These are phyloP conservation scores for Aspergillus jensenii DNA, from an alignment of 2,329 filamentous ascomycete species.

Conservation along the genomic window DNA sequence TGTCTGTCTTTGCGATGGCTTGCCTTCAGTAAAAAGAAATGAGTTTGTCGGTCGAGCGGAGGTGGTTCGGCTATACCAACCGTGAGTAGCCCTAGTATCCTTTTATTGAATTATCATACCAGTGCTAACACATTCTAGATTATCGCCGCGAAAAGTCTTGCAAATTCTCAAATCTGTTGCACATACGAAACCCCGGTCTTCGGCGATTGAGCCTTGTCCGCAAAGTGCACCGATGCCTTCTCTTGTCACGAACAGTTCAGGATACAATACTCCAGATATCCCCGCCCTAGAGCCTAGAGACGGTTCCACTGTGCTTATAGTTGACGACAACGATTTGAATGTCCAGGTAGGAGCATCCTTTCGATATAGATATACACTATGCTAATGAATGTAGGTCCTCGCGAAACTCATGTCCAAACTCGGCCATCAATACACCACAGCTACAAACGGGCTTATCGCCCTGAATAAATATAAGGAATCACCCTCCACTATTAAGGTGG, in stretches of 20 bases:
- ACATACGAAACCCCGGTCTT: neutral
- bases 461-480: conserved; percentile 32
- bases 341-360: conserved; percentile 21
- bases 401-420: conserved; percentile 37
- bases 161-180: neutral
- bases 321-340: conserved; percentile 44
- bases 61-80: conserved; percentile 12
- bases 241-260: neutral
- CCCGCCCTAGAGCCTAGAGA: no score
- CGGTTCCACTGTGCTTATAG: conserved; percentile 27
- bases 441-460: conserved; percentile 39
- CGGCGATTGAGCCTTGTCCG: neutral
- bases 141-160: neutral
- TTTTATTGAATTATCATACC: neutral
- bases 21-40: neutral
- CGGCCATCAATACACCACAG: conserved; percentile 34
- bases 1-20: conserved; percentile 16
- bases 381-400: conserved; percentile 24
- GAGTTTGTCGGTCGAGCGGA: neutral
- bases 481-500: conserved; percentile 29
- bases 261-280: no score
- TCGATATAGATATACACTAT: neutral
- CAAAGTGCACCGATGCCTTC: neutral
- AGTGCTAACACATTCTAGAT: neutral
- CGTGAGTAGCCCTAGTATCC: neutral